Evolutionary conservation across 2,329 filamentous ascomycete genomes (phyloP).

Genomic region (Ceratocystis ficicola): DNA sequence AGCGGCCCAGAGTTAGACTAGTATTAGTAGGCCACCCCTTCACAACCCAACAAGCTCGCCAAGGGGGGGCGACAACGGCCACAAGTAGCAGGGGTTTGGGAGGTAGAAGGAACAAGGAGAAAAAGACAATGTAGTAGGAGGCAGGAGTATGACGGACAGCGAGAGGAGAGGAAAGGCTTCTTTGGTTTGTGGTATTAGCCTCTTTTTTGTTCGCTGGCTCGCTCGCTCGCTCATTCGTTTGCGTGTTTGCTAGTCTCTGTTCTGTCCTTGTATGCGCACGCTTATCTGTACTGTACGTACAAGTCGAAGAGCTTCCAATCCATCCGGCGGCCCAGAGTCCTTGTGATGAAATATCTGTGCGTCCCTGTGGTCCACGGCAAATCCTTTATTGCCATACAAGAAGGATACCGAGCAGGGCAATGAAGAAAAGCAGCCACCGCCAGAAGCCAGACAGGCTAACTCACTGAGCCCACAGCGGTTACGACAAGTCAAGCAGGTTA

Average conservation of each 20-base stretch:
- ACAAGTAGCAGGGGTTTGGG: not conserved
- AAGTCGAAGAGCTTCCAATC: no score
- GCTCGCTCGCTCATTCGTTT: no score
- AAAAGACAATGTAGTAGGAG: slow-evolving; percentile 3
- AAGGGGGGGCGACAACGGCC: not conserved
- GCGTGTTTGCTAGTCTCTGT: no score
- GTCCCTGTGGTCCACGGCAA: no score
- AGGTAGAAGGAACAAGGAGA: not conserved
- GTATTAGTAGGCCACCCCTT: not conserved
- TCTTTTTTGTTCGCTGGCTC: no score
- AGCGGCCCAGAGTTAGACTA: slow-evolving; percentile 1
- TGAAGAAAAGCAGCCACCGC: not conserved
- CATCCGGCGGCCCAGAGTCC: no score
- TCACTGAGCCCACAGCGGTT: not conserved
- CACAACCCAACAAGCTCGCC: not conserved
- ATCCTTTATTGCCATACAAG: not conserved
- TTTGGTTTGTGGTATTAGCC: no score
- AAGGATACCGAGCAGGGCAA: not conserved
- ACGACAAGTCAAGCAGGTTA: not conserved
- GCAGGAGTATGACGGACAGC: not conserved
- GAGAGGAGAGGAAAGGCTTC: not conserved
- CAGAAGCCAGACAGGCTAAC: not conserved
- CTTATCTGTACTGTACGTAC: no score
- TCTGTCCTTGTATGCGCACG: no score
- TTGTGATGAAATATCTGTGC: no score